Percentiles rank a stretch among this genome's conserved stretches.
Conservation (phyloP, 495 filamentous ascomycete genomes). For the Daldinia decipiens region DNA sequence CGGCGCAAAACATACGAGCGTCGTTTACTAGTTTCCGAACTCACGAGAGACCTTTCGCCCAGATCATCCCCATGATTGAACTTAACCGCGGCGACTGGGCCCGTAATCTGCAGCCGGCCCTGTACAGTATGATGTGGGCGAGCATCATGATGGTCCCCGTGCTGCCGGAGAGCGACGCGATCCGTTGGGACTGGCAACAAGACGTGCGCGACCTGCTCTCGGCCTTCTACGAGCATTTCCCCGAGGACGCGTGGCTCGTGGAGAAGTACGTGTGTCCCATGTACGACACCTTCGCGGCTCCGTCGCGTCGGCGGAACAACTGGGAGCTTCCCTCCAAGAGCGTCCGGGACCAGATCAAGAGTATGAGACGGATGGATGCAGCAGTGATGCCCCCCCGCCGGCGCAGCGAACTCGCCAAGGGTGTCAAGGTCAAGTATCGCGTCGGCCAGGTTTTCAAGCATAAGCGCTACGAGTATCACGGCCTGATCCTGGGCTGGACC, state of each 20-base stretch:
- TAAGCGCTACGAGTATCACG: slow-evolving; percentile 79
- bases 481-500: slow-evolving; percentile 90
- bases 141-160: slow-evolving; percentile 70
- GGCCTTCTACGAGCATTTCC: slow-evolving; percentile 72
- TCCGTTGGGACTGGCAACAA: slow-evolving; percentile 55
- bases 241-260: slow-evolving; percentile 74
- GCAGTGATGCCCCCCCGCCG: slow-evolving; percentile 33
- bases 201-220: slow-evolving; percentile 69
- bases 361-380: slow-evolving; percentile 41
- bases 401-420: slow-evolving; percentile 46
- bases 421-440: slow-evolving; percentile 59
- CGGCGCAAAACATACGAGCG: slow-evolving; percentile 79
- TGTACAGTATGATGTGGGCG: slow-evolving; percentile 82
- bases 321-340: slow-evolving; percentile 49
- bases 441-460: slow-evolving; percentile 90
- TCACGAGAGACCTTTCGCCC: slow-evolving; percentile 43
- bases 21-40: slow-evolving; percentile 54
- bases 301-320: slow-evolving; percentile 33
- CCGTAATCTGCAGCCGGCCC: slow-evolving; percentile 70
- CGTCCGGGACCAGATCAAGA: slow-evolving; percentile 48
- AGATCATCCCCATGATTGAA: slow-evolving; percentile 50
- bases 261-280: slow-evolving; percentile 72
- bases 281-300: slow-evolving; percentile 52
- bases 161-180: slow-evolving; percentile 44
- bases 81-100: slow-evolving; percentile 51